phyloP scores from a whole-genome alignment of 164 flowering plant genomes.

The Cinnamomum micranthum region DNA sequence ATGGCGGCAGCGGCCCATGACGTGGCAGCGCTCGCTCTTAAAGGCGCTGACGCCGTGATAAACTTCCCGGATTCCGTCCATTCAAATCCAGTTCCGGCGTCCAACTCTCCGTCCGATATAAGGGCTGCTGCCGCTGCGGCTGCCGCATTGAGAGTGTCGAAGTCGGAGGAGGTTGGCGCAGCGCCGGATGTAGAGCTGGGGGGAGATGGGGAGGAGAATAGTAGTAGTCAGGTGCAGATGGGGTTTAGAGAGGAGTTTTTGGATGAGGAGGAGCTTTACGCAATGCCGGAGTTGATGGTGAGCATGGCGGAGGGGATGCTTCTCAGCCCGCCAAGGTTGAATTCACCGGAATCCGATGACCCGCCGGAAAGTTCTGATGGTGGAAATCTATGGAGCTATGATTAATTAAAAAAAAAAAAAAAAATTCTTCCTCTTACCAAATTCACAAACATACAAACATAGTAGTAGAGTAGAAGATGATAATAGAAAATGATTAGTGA shows the following conservation, averaged over 20 bases:
- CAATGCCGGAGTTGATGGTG: slow-evolving; percentile 51
- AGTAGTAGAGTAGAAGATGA: too few relatives aligned
- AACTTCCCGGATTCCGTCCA: slow-evolving; percentile 51
- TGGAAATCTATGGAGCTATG: slow-evolving; percentile 43
- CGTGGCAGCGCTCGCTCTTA: slow-evolving; percentile 68
- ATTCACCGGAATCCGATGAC: slow-evolving; percentile 23
- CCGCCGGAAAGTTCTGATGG: slow-evolving; percentile 29
- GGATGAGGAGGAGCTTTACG: slow-evolving; percentile 47
- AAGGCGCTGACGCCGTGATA: slow-evolving; percentile 45
- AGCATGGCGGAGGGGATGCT: slow-evolving; percentile 69
- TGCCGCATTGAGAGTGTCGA: slow-evolving; percentile 27
- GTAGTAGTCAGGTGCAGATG: not conserved
- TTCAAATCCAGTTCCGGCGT: slow-evolving; percentile 41
- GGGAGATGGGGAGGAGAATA: not conserved
- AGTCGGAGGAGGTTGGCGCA: not conserved
- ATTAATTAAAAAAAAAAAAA: not conserved
- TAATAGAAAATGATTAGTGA: too few relatives aligned
- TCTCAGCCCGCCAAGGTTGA: slow-evolving; percentile 51
- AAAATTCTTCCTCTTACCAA: not conserved
- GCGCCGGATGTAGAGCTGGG: not conserved
- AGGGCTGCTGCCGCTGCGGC: slow-evolving; percentile 59
- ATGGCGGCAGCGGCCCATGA: slow-evolving; percentile 94
- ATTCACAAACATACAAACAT: not conserved
- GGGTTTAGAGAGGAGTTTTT: slow-evolving; percentile 26
- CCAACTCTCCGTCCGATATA: slow-evolving; percentile 47